Evolutionary conservation across 2,329 filamentous ascomycete species (phyloP).

Genomic region (Didymella glomerata): DNA sequence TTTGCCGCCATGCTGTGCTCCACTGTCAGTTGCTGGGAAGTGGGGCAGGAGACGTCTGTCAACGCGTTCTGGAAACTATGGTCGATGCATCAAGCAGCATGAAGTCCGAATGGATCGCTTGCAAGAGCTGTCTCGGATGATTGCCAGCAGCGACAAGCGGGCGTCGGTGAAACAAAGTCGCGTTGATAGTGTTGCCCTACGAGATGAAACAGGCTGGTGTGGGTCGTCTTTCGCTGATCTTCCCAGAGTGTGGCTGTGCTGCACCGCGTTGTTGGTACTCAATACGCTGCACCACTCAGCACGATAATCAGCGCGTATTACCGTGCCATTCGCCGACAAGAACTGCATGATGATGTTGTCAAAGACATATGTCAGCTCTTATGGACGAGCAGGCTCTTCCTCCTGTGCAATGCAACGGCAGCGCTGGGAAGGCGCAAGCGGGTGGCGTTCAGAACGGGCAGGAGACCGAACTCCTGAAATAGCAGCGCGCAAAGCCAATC

Average conservation of each 20-base stretch:
- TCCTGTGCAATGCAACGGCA: not conserved
- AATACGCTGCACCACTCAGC: conserved; percentile 3
- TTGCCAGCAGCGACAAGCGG: not conserved
- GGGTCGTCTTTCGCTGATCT: not conserved
- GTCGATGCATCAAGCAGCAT: not conserved
- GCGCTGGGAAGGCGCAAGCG: not conserved
- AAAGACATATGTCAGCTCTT: not conserved
- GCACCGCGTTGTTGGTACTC: conserved; percentile 2
- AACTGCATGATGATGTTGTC: conserved; percentile 3
- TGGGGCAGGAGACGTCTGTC: not conserved
- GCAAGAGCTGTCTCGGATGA: not conserved
- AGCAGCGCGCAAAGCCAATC: conserved; percentile 9
- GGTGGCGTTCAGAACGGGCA: conserved; percentile 9
- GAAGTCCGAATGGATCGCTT: not conserved
- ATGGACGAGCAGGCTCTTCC: conserved; percentile 1
- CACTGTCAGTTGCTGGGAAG: not conserved
- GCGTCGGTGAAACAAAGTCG: conserved; percentile 9
- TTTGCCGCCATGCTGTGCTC: not conserved
- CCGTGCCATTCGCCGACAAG: not conserved
- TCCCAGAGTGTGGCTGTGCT: conserved; percentile 12
- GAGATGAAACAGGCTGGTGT: conserved; percentile 9
- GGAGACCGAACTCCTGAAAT: conserved; percentile 7
- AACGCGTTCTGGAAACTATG: not conserved
- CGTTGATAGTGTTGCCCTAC: conserved; percentile 10
- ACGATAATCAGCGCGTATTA: not conserved